Evolutionary conservation across 345 rosid genomes (phyloP).

Genomic region (Aquilaria sinensis): DNA sequence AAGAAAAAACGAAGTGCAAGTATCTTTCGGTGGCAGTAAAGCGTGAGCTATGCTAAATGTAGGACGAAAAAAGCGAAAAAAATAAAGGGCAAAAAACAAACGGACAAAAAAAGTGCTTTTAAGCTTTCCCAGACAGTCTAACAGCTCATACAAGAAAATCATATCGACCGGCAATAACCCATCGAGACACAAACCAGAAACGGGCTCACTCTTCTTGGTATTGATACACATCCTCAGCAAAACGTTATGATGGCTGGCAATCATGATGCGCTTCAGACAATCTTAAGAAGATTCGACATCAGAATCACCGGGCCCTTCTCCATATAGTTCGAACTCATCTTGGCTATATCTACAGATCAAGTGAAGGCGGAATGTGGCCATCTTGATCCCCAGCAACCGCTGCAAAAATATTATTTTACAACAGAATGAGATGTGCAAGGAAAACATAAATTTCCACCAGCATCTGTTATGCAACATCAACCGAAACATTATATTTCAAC

Average conservation of each 20-base stretch:
- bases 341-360: constrained; percentile 79
- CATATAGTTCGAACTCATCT: constrained; percentile 66
- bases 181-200: too few relatives aligned
- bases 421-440: neutral
- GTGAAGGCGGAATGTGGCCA: constrained; percentile 85
- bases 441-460: neutral
- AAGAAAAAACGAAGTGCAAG: too few relatives aligned
- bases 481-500: neutral
- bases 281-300: constrained; percentile 73
- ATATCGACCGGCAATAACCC: too few relatives aligned
- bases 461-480: neutral
- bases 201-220: too few relatives aligned
- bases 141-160: too few relatives aligned
- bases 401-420: constrained; percentile 25
- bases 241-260: neutral
- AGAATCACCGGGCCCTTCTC: constrained; percentile 56
- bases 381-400: constrained; percentile 83
- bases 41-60: too few relatives aligned
- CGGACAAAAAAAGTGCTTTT: too few relatives aligned
- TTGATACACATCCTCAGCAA: neutral
- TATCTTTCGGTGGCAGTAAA: too few relatives aligned
- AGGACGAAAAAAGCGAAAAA: too few relatives aligned
- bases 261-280: neutral
- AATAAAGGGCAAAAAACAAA: too few relatives aligned
- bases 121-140: too few relatives aligned